These are phyloP conservation scores for Diaporthe vexans DNA, from an alignment of 2,329 filamentous ascomycete species.

Conservation along the genomic window DNA sequence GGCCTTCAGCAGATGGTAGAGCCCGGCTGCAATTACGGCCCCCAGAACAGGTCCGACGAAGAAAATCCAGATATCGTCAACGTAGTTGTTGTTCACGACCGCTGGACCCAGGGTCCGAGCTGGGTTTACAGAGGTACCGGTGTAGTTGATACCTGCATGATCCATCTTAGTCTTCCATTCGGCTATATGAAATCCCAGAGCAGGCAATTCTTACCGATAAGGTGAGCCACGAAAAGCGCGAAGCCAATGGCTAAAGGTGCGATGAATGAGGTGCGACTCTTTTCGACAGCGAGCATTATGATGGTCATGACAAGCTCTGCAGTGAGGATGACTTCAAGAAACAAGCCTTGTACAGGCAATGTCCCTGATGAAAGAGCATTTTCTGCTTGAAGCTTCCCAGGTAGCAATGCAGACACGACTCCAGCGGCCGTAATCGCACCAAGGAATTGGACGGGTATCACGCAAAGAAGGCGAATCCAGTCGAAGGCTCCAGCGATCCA, in stretches of 20 bases:
- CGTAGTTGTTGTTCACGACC: conserved; percentile 57
- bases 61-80: conserved; percentile 66
- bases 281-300: conserved; percentile 73
- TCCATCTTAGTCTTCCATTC: conserved; percentile 3
- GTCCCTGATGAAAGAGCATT: conserved; percentile 61
- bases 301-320: conserved; percentile 67
- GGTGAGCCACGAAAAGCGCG: conserved; percentile 66
- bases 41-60: conserved; percentile 68
- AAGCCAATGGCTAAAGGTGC: conserved; percentile 75
- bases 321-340: conserved; percentile 69
- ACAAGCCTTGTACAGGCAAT: conserved; percentile 62
- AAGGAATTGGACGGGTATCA: conserved; percentile 70
- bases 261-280: conserved; percentile 73
- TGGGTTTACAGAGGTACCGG: conserved; percentile 64
- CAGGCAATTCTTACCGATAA: conserved; percentile 46
- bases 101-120: conserved; percentile 65
- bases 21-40: conserved; percentile 56
- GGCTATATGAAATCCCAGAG: no score
- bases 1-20: conserved; percentile 55
- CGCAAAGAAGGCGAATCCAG: conserved; percentile 62
- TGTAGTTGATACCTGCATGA: conserved; percentile 58
- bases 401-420: conserved; percentile 69
- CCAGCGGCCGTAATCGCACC: conserved; percentile 71
- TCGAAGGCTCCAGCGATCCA: conserved; percentile 69
- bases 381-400: conserved; percentile 63